Conservation (phyloP, 495 filamentous ascomycete genomes). For the Tricharina praecox region DNA sequence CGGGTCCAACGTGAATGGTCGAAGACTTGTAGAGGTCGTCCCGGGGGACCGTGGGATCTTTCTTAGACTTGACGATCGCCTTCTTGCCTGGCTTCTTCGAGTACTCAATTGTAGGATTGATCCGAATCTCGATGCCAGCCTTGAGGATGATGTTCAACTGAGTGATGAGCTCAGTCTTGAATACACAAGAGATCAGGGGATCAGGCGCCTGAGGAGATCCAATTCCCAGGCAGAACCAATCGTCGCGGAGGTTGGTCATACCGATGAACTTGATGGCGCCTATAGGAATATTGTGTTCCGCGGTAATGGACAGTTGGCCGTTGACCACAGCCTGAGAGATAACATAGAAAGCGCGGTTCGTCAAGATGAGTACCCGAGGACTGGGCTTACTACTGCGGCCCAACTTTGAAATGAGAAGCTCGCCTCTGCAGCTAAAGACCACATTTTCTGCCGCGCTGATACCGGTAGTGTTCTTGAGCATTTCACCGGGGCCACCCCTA, state of each 20-base stretch:
- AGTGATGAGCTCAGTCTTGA: constrained; percentile 96
- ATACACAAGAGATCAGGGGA: constrained; percentile 73
- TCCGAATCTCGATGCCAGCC: constrained; percentile 63
- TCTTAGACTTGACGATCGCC: constrained; percentile 68
- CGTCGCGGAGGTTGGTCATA: constrained; percentile 64
- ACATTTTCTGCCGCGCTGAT: constrained; percentile 47
- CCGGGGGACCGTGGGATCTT: constrained; percentile 53
- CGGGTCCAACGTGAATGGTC: constrained; percentile 67
- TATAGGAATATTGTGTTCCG: constrained; percentile 65
- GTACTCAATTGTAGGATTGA: constrained; percentile 74
- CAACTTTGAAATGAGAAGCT: constrained; percentile 80
- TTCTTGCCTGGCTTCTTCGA: constrained; percentile 97
- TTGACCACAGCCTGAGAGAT: constrained; percentile 71
- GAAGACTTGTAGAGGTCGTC: constrained; percentile 88
- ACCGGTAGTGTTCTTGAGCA: constrained; percentile 55
- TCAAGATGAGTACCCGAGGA: constrained; percentile 71
- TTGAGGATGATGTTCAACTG: constrained; percentile 61
- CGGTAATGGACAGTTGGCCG: constrained; percentile 57
- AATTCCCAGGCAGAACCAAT: constrained; percentile 88
- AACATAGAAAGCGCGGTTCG: constrained; percentile 69
- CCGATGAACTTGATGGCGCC: constrained; percentile 76
- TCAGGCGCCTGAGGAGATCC: constrained; percentile 82
- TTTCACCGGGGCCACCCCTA: constrained; percentile 60
- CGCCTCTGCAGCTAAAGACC: constrained; percentile 78
- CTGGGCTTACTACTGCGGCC: constrained; percentile 87